Evolutionary conservation across 345 rosid species (phyloP).

Genomic region (Eucalyptus decipiens): DNA sequence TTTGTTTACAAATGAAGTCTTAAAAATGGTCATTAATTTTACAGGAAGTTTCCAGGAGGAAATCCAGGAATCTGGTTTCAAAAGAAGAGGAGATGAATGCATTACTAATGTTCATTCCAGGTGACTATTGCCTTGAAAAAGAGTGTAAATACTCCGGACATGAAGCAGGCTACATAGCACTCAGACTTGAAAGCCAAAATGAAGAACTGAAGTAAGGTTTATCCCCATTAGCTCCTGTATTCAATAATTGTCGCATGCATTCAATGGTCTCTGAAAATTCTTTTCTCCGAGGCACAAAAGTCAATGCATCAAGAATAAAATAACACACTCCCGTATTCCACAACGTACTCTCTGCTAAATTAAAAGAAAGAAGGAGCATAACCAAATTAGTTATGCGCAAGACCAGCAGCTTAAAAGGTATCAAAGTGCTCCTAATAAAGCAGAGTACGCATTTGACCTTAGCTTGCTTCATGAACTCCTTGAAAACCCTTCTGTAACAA

Average conservation of each 20-base stretch:
- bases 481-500: conserved; percentile 60
- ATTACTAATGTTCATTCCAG: not conserved
- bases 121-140: not conserved
- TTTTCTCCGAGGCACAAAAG: not conserved
- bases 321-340: not conserved
- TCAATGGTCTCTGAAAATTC: not conserved
- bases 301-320: not conserved
- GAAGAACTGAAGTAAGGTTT: not conserved
- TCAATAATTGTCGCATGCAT: not conserved
- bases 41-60: conserved; percentile 39
- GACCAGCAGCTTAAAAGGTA: not conserved
- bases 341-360: not conserved
- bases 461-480: conserved; percentile 55
- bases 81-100: not conserved
- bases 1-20: too few relatives aligned
- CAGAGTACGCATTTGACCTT: conserved; percentile 29
- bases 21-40: too few relatives aligned
- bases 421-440: not conserved
- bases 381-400: not conserved
- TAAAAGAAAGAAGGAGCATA: not conserved
- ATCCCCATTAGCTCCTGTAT: not conserved
- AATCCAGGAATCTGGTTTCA: conserved; percentile 67
- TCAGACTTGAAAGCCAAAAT: not conserved
- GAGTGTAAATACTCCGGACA: not conserved
- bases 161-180: not conserved